phyloP scores from a whole-genome alignment of 2,329 filamentous ascomycete genomes.

The Arachnomyces sp. region DNA sequence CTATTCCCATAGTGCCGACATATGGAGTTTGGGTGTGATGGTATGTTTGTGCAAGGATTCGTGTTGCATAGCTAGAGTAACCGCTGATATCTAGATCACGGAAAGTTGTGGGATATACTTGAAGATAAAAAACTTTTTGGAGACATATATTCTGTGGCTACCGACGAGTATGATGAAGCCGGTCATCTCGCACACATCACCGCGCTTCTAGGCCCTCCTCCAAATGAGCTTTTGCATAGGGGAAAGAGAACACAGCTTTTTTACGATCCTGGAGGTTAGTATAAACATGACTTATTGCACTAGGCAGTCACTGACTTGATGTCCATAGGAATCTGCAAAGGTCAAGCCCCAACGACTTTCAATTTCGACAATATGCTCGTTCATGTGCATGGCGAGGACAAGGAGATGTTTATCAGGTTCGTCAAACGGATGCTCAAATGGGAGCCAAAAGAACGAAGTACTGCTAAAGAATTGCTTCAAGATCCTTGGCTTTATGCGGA shows the following conservation, averaged over 20 bases:
- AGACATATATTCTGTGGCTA: slow-evolving; percentile 14
- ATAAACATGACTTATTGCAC: neutral
- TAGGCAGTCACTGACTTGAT: neutral
- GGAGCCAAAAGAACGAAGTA: slow-evolving; percentile 25
- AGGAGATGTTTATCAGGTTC: slow-evolving; percentile 24
- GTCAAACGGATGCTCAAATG: slow-evolving; percentile 25
- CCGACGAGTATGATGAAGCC: slow-evolving; percentile 20
- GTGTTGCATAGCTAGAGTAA: slow-evolving; percentile 3
- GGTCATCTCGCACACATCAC: slow-evolving; percentile 19
- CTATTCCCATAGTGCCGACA: slow-evolving; percentile 30
- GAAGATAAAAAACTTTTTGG: slow-evolving; percentile 23
- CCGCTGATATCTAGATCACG: neutral
- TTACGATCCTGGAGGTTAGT: slow-evolving; percentile 7
- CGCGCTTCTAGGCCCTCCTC: slow-evolving; percentile 10
- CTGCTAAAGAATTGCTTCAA: slow-evolving; percentile 23
- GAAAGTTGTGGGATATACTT: slow-evolving; percentile 24
- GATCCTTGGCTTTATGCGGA: slow-evolving; percentile 24
- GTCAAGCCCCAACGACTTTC: slow-evolving; percentile 4
- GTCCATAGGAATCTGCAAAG: slow-evolving; percentile 8
- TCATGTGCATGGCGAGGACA: slow-evolving; percentile 20
- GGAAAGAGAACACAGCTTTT: slow-evolving; percentile 8
- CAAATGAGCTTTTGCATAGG: slow-evolving; percentile 7
- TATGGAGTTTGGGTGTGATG: slow-evolving; percentile 32
- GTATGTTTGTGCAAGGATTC: slow-evolving; percentile 12
- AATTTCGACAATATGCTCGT: slow-evolving; percentile 12